A percentile compares a stretch with the other conserved stretches of the same genome.
phyloP scores from a whole-genome alignment of 2,329 filamentous ascomycete genomes.

The Hortaea sp. region DNA sequence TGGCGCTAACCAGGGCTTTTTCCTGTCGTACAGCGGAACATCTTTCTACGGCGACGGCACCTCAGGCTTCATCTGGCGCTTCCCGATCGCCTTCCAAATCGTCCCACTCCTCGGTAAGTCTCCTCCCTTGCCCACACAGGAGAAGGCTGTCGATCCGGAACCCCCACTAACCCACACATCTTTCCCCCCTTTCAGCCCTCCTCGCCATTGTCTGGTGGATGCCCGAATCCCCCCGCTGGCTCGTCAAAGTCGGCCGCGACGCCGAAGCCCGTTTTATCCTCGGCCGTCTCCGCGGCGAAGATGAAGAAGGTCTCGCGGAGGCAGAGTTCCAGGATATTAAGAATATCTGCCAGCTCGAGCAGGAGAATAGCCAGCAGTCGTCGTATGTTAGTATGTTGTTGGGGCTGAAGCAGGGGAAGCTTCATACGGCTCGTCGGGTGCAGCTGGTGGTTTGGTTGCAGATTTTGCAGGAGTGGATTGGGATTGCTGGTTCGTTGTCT shows the following conservation, averaged over 20 bases:
- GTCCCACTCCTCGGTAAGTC: constrained; percentile 43
- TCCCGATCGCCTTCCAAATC: constrained; percentile 62
- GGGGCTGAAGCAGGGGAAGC: constrained; percentile 21
- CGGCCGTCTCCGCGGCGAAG: constrained; percentile 49
- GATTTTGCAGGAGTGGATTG: constrained; percentile 30
- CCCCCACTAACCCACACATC: background rate
- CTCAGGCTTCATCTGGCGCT: constrained; percentile 40
- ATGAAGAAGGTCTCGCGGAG: constrained; percentile 37
- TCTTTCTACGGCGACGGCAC: constrained; percentile 14
- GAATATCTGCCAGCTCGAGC: constrained; percentile 51
- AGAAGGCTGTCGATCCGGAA: background rate
- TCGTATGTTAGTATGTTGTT: constrained; percentile 26
- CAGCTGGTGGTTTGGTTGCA: constrained; percentile 32
- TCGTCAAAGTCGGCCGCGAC: constrained; percentile 55
- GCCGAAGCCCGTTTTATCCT: constrained; percentile 60
- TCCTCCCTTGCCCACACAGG: background rate
- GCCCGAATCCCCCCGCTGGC: constrained; percentile 57
- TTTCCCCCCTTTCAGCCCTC: background rate
- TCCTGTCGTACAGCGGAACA: constrained; percentile 3
- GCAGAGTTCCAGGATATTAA: constrained; percentile 60
- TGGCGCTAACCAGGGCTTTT: background rate
- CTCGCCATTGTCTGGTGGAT: constrained; percentile 50
- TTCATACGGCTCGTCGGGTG: constrained; percentile 27
- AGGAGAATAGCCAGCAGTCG: constrained; percentile 21
- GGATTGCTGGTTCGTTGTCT: constrained; percentile 2